A percentile compares a stretch with the other conserved stretches of the same genome.
Conservation (phyloP, 257 asterid species). For the Schizonepeta tenuifolia region DNA sequence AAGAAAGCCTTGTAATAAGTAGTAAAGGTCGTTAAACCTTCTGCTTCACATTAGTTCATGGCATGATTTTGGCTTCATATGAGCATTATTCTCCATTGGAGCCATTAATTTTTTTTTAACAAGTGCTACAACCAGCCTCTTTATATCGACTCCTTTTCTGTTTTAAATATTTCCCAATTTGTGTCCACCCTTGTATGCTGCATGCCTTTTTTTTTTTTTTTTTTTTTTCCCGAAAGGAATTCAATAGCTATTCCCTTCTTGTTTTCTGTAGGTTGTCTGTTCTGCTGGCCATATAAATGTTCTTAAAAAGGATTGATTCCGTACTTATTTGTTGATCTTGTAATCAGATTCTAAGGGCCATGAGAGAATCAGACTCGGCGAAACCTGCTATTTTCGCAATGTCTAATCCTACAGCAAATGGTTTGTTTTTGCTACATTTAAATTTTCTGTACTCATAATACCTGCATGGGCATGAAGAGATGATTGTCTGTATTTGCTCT, state of each 20-base stretch:
- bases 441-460: conserved; percentile 20
- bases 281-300: conserved; percentile 3
- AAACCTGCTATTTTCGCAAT: conserved; percentile 98
- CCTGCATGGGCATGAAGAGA: conserved; percentile 25
- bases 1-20: background rate
- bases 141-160: conserved; percentile 10
- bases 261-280: conserved; percentile 1
- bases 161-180: conserved; percentile 7
- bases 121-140: background rate
- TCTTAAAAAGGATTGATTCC: conserved; percentile 6
- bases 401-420: conserved; percentile 98
- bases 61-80: background rate
- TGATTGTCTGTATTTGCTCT: conserved; percentile 36
- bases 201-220: conserved; percentile 15
- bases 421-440: conserved; percentile 46
- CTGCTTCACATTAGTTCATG: background rate
- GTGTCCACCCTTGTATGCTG: conserved; percentile 5
- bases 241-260: background rate
- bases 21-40: background rate
- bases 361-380: conserved; percentile 78
- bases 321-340: conserved; percentile 37
- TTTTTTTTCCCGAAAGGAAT: background rate
- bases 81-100: background rate
- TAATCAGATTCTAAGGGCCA: conserved; percentile 90
- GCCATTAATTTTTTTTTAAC: background rate